phyloP scores from a whole-genome alignment of 176 grass and related monocot species.

The barley (Hordeum vulgare) region MorexV3_pseudomolecules_assembly NC_058520.1:33545974-33546473 shows the following conservation, averaged over 20 bases:
- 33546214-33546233: conserved; percentile 2
- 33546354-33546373: conserved; percentile 53
- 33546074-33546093: neutral
- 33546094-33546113: neutral
- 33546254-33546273: conserved; percentile 40
- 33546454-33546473: conserved; percentile 53
- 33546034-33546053: neutral
- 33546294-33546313: conserved; percentile 59
- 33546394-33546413: conserved; percentile 62
- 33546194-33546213: conserved; percentile 11
- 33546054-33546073: neutral
- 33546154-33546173: neutral
- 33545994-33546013: neutral
- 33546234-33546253: conserved; percentile 21
- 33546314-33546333: conserved; percentile 46
- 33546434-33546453: conserved; percentile 62
- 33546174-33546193: neutral
- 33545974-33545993: neutral
- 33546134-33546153: conserved; percentile 1
- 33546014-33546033: neutral
- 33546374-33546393: conserved; percentile 57
- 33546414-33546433: conserved; percentile 47
- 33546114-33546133: neutral
- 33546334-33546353: conserved; percentile 45
- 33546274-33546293: conserved; percentile 43